Conservation (phyloP, 208 protist genomes). For the Crithidia bombi region DNA sequence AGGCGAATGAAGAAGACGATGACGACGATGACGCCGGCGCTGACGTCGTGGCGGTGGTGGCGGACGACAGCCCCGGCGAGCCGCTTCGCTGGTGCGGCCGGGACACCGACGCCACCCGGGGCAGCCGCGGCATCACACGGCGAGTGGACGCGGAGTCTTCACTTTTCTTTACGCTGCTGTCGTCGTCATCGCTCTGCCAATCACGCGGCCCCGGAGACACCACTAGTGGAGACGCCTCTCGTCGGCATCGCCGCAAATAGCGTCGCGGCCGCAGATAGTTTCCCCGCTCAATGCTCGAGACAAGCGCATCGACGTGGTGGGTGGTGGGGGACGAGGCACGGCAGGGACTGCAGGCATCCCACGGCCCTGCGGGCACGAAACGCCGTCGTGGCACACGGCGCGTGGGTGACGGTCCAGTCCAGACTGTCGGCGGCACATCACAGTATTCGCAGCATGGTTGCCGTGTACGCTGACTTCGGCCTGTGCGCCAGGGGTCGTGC, state of each 20-base stretch:
- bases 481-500: neutral
- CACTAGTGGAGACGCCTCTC: constrained; percentile 11
- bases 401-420: constrained; percentile 12
- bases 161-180: neutral
- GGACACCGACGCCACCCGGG: neutral
- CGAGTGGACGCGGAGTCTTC: neutral
- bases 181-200: neutral
- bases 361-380: constrained; percentile 37
- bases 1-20: constrained; percentile 8
- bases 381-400: constrained; percentile 21
- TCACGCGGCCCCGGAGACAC: neutral
- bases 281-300: constrained; percentile 72
- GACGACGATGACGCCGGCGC: constrained; percentile 9
- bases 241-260: constrained; percentile 55
- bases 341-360: constrained; percentile 18
- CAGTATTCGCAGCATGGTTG: constrained; percentile 29
- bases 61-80: constrained; percentile 25
- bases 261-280: constrained; percentile 72
- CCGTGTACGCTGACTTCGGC: neutral
- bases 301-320: constrained; percentile 72
- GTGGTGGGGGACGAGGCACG: constrained; percentile 32
- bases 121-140: neutral
- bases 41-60: constrained; percentile 7
- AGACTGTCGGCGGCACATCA: constrained; percentile 20
- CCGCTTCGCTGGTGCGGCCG: neutral